Evolutionary conservation across 2,329 filamentous ascomycete genomes (phyloP), one percentile per base, ranked within the genome.

Genomic region (Zelopaecilomyces penicillatus): DNA sequence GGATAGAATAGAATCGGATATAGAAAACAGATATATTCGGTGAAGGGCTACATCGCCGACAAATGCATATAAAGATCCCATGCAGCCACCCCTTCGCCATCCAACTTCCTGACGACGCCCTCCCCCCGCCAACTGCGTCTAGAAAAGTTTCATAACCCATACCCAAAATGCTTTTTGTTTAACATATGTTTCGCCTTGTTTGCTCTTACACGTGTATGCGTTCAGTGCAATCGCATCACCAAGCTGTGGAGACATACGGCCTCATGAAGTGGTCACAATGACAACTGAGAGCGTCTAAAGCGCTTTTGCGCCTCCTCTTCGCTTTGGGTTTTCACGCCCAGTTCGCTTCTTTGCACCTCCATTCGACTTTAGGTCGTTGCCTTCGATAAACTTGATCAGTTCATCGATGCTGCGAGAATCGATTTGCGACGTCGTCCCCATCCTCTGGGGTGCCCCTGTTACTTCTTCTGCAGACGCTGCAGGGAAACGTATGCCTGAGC

Each of bases 341-440:
- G 71, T 60, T 40, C 73, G 70, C 63, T 80, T 80, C 67, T 82
- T 82, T n/a, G 66, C 64, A 45, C 37, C 30, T 10, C 65, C 66
- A 49, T 66, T 70, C 51, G 69, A 68, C 57, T 74, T 70, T 49
- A 71, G 67, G 43, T 80, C 76, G 11, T 65, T 71, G 37, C 90
- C 91, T 65, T 97, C 93, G 54, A 98, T 97, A 66, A 91, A 97
- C 65, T 85, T 87, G 61, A 98, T 74, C 35, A 98, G 71, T 64
- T 98, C 91, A 56, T 97, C 90, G 51, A 98, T 89, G 67, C 82
- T 95, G 56, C 89, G 78, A 44, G 83, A 80, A 61, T 94, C 87
- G 39, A 89, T 69, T 42, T 64, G 58, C 5, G 63, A 55, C 3
- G 61, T 50, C 10, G 54, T 45, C 8, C 49, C 49, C 37, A 50